Evolutionary conservation across 2,329 filamentous ascomycete species (phyloP), one percentile per base, ranked within the genome.

Genomic region (Hypomyces perniciosus): DNA sequence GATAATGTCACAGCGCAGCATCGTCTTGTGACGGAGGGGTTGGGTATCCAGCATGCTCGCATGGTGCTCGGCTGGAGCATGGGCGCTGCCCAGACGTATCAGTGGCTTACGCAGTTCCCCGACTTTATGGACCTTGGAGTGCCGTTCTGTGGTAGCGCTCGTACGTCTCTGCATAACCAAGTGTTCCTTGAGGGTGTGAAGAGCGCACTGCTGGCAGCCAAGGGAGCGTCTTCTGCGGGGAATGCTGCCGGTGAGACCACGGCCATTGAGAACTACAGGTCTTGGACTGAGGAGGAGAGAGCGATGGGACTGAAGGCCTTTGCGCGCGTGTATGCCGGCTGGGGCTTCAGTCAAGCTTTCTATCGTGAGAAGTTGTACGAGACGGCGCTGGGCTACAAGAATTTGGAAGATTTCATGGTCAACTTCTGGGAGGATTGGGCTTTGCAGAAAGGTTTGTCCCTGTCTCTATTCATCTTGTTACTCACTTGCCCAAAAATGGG

Each of bases 391-490:
- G 84, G 84, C 0, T 89, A 77, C 59, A 81, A 82, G 56, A 73
- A 80, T 49, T 72, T 91, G 2, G 86, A 90, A 54, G 81, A 87
- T 48, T 92, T 90, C 55, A 79, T 92, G 74, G 70, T 80, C 6
- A 80, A 76, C 9, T 90, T 88, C 61, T 92, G 88, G 86, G 88
- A 91, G 64, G 69, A 70, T 0, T 90, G 86, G 85, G 85, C 84
- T 4, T 70, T 84, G 13, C 80, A 77, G 0, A 90, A 89, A 69
- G 56, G 57, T 58, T 26, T 20, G 5, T 20, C 9, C 78, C 77
- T 76, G 56, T 43, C 10, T 8, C 10, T 33, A 6, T 9, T 54
- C 10, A 43, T 44, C 20, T 10, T 20, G 5, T 6, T 34, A 38
- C 7, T 28, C 58, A 75, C 4, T 34, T 5, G 6, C 8, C 8